A percentile compares a stretch with the other conserved stretches of the same genome.
These are phyloP conservation scores for Clavulina sp. DNA, from an alignment of 768 basidiomycete species.

Conservation along the genomic window DNA sequence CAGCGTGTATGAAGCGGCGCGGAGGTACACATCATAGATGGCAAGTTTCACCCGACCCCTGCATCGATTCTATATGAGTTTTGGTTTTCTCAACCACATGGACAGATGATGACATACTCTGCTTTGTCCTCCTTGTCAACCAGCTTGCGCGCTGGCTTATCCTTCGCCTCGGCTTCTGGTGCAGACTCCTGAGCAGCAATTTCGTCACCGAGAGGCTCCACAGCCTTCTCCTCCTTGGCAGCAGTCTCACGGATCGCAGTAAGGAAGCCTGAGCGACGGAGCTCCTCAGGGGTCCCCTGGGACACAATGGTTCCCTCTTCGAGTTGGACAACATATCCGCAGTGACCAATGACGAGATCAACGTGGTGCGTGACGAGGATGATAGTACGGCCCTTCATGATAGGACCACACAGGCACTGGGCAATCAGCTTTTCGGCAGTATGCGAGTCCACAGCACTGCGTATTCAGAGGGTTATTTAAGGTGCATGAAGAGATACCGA, in stretches of 20 bases:
- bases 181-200: neutral
- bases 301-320: constrained; percentile 25
- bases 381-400: constrained; percentile 52
- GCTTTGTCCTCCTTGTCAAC: constrained; percentile 20
- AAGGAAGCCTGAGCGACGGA: constrained; percentile 20
- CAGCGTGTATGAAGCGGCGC: constrained; percentile 13
- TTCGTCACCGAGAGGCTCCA: neutral
- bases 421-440: constrained; percentile 48
- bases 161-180: neutral
- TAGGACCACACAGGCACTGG: constrained; percentile 43
- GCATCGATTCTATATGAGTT: neutral
- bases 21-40: constrained; percentile 23
- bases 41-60: constrained; percentile 21
- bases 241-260: constrained; percentile 15
- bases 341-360: constrained; percentile 49
- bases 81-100: neutral
- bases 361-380: constrained; percentile 65
- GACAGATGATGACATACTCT: constrained; percentile 7
- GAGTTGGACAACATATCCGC: constrained; percentile 1
- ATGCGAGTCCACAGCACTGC: constrained; percentile 35
- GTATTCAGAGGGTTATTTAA: neutral
- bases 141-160: constrained; percentile 11
- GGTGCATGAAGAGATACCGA: neutral
- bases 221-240: too few species aligned
- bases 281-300: constrained; percentile 23